Conservation (phyloP, 352 stramenopile genomes). For the Pythium phragmiticola region DNA sequence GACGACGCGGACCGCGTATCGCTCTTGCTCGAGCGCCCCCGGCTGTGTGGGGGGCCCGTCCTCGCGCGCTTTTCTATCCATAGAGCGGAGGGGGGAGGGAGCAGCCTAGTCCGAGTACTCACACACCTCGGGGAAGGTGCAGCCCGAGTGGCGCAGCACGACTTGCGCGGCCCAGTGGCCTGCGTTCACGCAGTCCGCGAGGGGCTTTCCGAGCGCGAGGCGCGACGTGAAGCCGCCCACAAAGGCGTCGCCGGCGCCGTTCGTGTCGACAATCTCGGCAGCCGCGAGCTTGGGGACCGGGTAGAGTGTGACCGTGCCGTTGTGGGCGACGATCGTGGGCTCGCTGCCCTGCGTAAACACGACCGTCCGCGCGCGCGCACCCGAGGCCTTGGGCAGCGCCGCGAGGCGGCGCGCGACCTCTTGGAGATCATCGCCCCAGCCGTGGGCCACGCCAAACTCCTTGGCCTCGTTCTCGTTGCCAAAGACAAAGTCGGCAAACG, state of each 20-base stretch:
- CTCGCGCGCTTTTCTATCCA: background rate
- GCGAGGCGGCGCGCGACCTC: conserved; percentile 93
- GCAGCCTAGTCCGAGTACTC: conserved; percentile 86
- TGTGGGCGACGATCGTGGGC: conserved; percentile 94
- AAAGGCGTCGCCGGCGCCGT: conserved; percentile 98
- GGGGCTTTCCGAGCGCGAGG: conserved; percentile 77
- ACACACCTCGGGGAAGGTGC: conserved; percentile 92
- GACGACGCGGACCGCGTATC: conserved; percentile 10
- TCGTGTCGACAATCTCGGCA: conserved; percentile 97
- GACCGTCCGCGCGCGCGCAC: conserved; percentile 90
- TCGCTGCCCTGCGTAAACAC: conserved; percentile 98
- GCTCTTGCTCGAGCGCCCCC: conserved; percentile 23
- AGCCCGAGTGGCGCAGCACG: conserved; percentile 97
- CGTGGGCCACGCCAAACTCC: conserved; percentile 91
- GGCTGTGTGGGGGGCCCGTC: conserved; percentile 5
- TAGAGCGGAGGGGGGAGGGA: background rate
- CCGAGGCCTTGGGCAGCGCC: conserved; percentile 92
- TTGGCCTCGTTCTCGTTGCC: conserved; percentile 98
- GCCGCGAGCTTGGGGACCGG: conserved; percentile 87
- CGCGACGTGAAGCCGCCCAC: conserved; percentile 98
- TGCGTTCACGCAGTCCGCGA: conserved; percentile 95
- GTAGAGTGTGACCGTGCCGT: conserved; percentile 93
- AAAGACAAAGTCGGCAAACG: conserved; percentile 98
- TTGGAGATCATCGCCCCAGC: conserved; percentile 87
- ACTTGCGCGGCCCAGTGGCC: conserved; percentile 96